Evolutionary conservation across 1,284 basidiomycete genomes (phyloP).

Genomic region (Cryptococcus depauperatus): DNA sequence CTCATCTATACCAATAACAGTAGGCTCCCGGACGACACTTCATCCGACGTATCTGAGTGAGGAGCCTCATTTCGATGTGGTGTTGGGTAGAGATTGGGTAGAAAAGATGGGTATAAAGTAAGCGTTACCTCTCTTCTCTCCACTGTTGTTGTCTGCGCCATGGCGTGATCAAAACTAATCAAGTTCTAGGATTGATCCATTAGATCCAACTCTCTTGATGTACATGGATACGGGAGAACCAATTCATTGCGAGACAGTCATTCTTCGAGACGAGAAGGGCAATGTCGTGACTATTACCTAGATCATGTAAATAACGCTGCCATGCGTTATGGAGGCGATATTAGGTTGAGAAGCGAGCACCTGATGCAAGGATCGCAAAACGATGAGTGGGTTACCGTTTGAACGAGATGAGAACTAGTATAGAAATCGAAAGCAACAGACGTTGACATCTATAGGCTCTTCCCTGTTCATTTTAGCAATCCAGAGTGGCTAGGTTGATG

Average conservation of each 20-base stretch:
- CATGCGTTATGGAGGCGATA: too few species aligned
- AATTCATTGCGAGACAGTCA: slow-evolving; percentile 82
- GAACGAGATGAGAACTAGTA: too few species aligned
- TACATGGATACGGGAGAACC: slow-evolving; percentile 95
- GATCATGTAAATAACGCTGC: too few species aligned
- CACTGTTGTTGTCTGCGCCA: background rate
- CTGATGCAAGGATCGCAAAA: too few species aligned
- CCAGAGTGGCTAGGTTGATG: too few species aligned
- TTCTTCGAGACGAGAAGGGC: slow-evolving; percentile 63
- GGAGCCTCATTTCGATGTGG: slow-evolving; percentile 93
- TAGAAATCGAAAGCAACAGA: too few species aligned
- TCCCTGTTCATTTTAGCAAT: too few species aligned
- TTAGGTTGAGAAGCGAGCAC: too few species aligned
- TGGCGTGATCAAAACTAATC: background rate
- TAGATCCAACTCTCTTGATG: slow-evolving; percentile 76
- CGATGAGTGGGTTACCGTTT: too few species aligned
- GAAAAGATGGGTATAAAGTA: slow-evolving; percentile 73
- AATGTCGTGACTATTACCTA: slow-evolving; percentile 81
- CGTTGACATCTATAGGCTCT: too few species aligned
- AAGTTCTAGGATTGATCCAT: slow-evolving; percentile 54
- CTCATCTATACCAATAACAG: slow-evolving; percentile 55
- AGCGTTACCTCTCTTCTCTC: slow-evolving; percentile 10
- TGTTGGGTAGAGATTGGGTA: slow-evolving; percentile 87
- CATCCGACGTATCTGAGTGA: slow-evolving; percentile 64
- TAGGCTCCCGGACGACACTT: slow-evolving; percentile 48